Evolutionary conservation across 2,329 filamentous ascomycete species (phyloP).

Genomic region (Westerdykella sp.): DNA sequence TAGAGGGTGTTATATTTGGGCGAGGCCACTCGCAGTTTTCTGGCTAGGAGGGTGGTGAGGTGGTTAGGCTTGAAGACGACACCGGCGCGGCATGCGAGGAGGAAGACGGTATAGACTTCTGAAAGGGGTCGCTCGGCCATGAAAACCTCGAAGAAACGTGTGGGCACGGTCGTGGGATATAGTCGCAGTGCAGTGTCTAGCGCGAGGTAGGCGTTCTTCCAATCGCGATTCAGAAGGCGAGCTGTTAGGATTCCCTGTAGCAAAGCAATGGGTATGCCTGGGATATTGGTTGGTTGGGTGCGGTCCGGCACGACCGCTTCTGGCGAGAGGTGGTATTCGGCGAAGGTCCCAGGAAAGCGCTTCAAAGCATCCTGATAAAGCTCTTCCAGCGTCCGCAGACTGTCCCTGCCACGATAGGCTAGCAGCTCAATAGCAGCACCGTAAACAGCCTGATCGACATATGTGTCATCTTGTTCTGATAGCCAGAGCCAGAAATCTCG

Average conservation of each 20-base stretch:
- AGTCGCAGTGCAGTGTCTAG: conserved; percentile 46
- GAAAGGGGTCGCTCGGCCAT: conserved; percentile 41
- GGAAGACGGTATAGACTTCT: conserved; percentile 45
- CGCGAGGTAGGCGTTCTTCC: conserved; percentile 45
- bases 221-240: conserved; percentile 42
- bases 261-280: conserved; percentile 38
- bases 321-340: conserved; percentile 43
- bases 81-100: conserved; percentile 45
- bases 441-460: conserved; percentile 41
- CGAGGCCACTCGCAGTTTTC: conserved; percentile 25
- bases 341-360: conserved; percentile 44
- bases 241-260: conserved; percentile 46
- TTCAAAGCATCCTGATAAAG: conserved; percentile 43
- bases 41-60: conserved; percentile 28
- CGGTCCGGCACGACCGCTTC: conserved; percentile 44
- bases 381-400: conserved; percentile 40
- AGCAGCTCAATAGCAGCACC: conserved; percentile 47
- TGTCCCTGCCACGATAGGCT: conserved; percentile 35
- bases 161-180: conserved; percentile 38
- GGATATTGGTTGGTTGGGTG: conserved; percentile 23
- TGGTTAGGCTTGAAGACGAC: conserved; percentile 24
- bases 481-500: conserved; percentile 47
- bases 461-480: conserved; percentile 36
- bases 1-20: conserved; percentile 9
- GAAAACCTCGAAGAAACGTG: conserved; percentile 42